Evolutionary conservation across 2,329 filamentous ascomycete species (phyloP), one percentile per base, ranked within the genome.

Genomic region (Botrytis paeoniae): DNA sequence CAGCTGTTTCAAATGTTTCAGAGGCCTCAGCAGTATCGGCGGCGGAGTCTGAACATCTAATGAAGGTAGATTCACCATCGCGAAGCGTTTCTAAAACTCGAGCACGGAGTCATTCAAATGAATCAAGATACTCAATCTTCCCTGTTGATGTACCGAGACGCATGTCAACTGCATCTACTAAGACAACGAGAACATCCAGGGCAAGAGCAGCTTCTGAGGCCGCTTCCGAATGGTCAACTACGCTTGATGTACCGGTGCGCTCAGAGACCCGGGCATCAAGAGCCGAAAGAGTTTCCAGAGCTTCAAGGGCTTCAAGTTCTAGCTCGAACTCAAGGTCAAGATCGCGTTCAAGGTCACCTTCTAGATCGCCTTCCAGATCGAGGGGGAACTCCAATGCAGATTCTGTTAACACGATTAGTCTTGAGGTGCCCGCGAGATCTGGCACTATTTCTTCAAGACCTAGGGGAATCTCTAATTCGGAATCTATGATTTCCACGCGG

Each of bases 91-190:
- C 62, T 45, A 60, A 32, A 18, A 57, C 45, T 68, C 35, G 70
- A 32, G 70, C n/a, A 39, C 20, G 70, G 29, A 68, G 70, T 43
- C 29, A 20, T 43, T 69, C 51, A 7, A 69, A 60, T 41, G 70
- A 72, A 59, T 72, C 62, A 14, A 60, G 61, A 22, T 72, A 72
- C 32, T 72, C 70, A 12, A 66, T 72, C 1, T 72, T 72, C 20
- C 62, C 70, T 5, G 25, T 22, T 51, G 70, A 72, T 32, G 39
- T 45, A 25, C 54, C 70, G 18, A 66, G 70, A 29, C 62, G 39
- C 16, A 68, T 68, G 45, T 48, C 70, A 37, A 59, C 62, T 16
- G 29, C 70, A 14, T 68, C 70, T n/a, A 68, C 39, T 1, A 68
- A 72, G 41, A 68, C 62, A n/a, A 25, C 60, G 4, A 68, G 62